Conservation (phyloP, 140 eudicot species). For the Anethum foeniculum region DNA sequence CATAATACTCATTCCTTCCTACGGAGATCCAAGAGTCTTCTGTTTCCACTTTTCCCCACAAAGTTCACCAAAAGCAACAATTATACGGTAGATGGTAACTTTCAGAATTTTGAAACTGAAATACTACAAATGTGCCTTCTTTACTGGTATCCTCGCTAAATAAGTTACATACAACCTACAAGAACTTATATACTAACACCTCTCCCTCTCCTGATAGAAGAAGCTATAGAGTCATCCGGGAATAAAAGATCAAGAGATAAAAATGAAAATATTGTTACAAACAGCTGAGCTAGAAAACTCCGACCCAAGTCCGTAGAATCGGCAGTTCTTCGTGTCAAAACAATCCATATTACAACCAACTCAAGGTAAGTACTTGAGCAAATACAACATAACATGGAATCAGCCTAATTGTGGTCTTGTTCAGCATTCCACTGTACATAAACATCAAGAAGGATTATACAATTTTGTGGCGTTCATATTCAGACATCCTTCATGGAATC, state of each 20-base stretch:
- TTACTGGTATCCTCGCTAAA: too few relatives aligned
- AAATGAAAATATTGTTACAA: conserved; percentile 1
- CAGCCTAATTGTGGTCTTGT: neutral
- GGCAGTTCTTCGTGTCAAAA: conserved; percentile 7
- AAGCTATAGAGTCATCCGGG: neutral
- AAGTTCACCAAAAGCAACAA: too few relatives aligned
- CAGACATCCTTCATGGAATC: neutral
- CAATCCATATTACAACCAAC: conserved; percentile 18
- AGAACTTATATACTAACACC: neutral
- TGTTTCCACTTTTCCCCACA: neutral
- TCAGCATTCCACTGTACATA: conserved; percentile 19
- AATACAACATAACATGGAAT: conserved; percentile 6
- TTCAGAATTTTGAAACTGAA: neutral
- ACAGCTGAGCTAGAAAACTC: conserved; percentile 6
- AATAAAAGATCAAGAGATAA: neutral
- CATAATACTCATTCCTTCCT: neutral
- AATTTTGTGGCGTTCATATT: neutral
- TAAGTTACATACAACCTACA: neutral
- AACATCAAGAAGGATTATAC: conserved; percentile 1
- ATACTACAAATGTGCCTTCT: neutral
- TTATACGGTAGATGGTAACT: too few relatives aligned
- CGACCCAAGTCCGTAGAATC: neutral
- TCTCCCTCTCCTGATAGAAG: neutral
- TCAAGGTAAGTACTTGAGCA: conserved; percentile 4
- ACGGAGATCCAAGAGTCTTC: neutral